Evolutionary conservation across 2,329 filamentous ascomycete species (phyloP).

Genomic region (Trichoderma sp.): DNA sequence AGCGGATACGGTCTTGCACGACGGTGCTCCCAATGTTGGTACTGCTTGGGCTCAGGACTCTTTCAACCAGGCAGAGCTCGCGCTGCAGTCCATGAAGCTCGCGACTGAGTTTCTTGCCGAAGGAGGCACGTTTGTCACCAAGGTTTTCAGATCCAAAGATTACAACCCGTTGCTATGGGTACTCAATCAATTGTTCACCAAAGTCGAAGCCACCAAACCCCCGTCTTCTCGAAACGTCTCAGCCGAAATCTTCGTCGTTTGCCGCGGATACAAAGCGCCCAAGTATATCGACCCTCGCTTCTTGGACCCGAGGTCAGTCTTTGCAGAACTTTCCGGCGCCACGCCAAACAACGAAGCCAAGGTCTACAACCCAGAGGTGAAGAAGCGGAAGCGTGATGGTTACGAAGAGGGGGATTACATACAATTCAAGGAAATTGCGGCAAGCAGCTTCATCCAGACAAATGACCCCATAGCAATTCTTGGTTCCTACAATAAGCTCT

Average conservation of each 20-base stretch:
- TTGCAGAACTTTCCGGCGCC: slow-evolving; percentile 82
- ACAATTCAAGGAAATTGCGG: slow-evolving; percentile 83
- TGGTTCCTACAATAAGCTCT: slow-evolving; percentile 77
- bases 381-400: slow-evolving; percentile 96
- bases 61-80: slow-evolving; percentile 93
- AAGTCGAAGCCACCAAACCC: slow-evolving; percentile 96
- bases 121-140: slow-evolving; percentile 92
- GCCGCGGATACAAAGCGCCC: slow-evolving; percentile 89
- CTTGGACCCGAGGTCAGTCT: slow-evolving; percentile 83
- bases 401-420: slow-evolving; percentile 96
- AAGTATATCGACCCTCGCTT: slow-evolving; percentile 92
- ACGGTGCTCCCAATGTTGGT: slow-evolving; percentile 96
- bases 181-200: slow-evolving; percentile 91
- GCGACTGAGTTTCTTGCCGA: slow-evolving; percentile 89
- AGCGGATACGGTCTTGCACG: slow-evolving; percentile 90
- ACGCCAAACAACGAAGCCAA: slow-evolving; percentile 95
- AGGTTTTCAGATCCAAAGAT: slow-evolving; percentile 95
- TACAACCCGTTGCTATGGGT: slow-evolving; percentile 97
- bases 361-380: slow-evolving; percentile 94
- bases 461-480: slow-evolving; percentile 90
- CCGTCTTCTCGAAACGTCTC: slow-evolving; percentile 94
- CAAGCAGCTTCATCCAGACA: slow-evolving; percentile 91
- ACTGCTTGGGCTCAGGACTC: slow-evolving; percentile 98
- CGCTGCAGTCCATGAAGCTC: slow-evolving; percentile 84
- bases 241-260: slow-evolving; percentile 98